These are phyloP conservation scores for Xylaria sp. DNA, from an alignment of 2,329 filamentous ascomycete species.

Conservation along the genomic window DNA sequence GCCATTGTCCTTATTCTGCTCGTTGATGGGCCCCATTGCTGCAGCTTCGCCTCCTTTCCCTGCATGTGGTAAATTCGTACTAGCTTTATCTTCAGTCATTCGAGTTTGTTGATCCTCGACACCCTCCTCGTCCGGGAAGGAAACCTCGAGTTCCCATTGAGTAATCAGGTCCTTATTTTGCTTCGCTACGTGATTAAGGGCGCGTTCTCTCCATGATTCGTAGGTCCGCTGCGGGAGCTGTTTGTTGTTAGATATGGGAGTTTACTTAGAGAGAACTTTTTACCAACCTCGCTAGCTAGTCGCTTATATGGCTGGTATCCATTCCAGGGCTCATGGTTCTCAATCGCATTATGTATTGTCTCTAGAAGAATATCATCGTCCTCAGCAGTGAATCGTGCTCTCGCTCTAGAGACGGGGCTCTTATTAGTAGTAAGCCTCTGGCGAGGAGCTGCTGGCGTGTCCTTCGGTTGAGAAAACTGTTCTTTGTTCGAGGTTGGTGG, in stretches of 20 bases:
- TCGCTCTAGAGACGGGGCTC: conserved; percentile 13
- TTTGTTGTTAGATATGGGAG: conserved; percentile 22
- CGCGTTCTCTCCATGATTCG: conserved; percentile 50
- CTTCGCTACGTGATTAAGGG: conserved; percentile 45
- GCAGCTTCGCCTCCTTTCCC: neutral
- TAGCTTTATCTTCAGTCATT: neutral
- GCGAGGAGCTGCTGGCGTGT: conserved; percentile 28
- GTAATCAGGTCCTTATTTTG: conserved; percentile 32
- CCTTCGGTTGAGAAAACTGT: conserved; percentile 16
- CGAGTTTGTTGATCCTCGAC: conserved; percentile 6
- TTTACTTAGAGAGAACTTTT: neutral
- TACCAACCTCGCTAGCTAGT: conserved; percentile 49
- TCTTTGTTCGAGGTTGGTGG: conserved; percentile 24
- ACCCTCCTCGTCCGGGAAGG: conserved; percentile 15
- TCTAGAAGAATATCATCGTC: conserved; percentile 51
- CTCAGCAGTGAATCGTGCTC: conserved; percentile 47
- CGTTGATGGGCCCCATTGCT: neutral
- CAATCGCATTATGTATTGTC: conserved; percentile 31
- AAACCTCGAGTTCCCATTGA: conserved; percentile 33
- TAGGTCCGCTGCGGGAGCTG: conserved; percentile 51
- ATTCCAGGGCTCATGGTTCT: conserved; percentile 31
- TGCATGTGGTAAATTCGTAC: neutral
- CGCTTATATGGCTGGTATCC: conserved; percentile 50
- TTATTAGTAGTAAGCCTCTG: neutral
- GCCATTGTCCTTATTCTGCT: neutral